A percentile compares a stretch with the other conserved stretches of the same genome.
These are phyloP conservation scores for Microbotryomycetes sp. DNA, from an alignment of 1,284 basidiomycete species.

Conservation along the genomic window DNA sequence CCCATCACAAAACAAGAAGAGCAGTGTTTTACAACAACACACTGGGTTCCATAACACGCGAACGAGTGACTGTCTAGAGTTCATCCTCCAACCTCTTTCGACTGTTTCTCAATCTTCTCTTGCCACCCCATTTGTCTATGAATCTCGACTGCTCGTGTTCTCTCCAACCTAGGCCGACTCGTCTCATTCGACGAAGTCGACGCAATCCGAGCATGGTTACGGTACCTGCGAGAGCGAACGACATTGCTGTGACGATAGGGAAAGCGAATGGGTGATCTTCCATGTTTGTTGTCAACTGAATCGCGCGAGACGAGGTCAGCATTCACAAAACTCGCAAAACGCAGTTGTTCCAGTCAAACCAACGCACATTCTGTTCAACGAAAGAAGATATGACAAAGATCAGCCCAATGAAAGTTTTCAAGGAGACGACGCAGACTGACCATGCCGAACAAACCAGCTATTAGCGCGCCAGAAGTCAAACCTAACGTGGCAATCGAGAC, in stretches of 20 bases:
- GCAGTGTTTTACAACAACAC: too few species aligned
- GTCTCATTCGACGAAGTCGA: slow-evolving; percentile 21
- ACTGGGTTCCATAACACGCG: too few species aligned
- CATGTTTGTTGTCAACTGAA: slow-evolving; percentile 39
- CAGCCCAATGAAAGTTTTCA: not conserved
- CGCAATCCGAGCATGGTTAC: slow-evolving; percentile 39
- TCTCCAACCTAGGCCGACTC: slow-evolving; percentile 28
- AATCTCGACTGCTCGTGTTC: not conserved
- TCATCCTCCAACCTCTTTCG: too few species aligned
- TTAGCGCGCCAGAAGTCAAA: slow-evolving; percentile 80
- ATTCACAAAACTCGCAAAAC: too few species aligned
- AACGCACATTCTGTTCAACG: not conserved
- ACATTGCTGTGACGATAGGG: slow-evolving; percentile 38
- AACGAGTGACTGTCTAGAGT: too few species aligned
- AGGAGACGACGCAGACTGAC: slow-evolving; percentile 1
- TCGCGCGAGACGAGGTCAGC: not conserved
- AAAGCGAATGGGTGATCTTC: slow-evolving; percentile 44
- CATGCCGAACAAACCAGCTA: slow-evolving; percentile 92
- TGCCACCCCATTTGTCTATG: not conserved
- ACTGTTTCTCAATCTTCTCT: not conserved
- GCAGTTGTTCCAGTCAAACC: too few species aligned
- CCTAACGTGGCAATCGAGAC: slow-evolving; percentile 92
- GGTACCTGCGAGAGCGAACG: slow-evolving; percentile 37
- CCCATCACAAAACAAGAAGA: too few species aligned
- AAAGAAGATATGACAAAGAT: not conserved